Evolutionary conservation across 345 rosid genomes (phyloP).

Genomic region (Eucalyptus sideroxylon): DNA sequence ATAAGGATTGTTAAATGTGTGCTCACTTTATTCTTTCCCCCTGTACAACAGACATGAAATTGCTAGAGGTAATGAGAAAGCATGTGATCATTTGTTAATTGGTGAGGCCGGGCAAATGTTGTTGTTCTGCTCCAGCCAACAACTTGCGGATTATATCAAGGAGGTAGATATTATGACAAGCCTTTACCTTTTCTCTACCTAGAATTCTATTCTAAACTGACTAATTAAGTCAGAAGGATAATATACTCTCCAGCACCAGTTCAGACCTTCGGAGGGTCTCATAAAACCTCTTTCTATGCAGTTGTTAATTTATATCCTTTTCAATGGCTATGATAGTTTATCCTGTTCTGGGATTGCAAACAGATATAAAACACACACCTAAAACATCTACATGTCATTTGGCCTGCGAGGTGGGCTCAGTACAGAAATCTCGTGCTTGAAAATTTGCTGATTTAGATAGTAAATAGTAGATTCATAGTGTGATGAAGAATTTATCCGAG

Average conservation of each 20-base stretch:
- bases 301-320: background rate
- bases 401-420: too few species aligned
- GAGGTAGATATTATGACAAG: slow-evolving; percentile 32
- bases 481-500: too few species aligned
- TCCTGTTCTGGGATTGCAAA: too few species aligned
- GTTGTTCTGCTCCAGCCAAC: slow-evolving; percentile 17
- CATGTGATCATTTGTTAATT: background rate
- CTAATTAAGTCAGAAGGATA: background rate
- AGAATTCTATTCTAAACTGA: background rate
- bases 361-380: too few species aligned
- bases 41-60: background rate
- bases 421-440: too few species aligned
- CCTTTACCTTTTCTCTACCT: background rate
- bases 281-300: too few species aligned
- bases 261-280: too few species aligned
- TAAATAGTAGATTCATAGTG: too few species aligned
- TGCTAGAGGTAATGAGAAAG: background rate
- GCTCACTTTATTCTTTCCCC: background rate
- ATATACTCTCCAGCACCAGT: too few species aligned
- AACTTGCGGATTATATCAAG: slow-evolving; percentile 50
- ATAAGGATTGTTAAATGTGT: background rate
- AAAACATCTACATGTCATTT: too few species aligned
- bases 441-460: too few species aligned
- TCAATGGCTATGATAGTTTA: background rate
- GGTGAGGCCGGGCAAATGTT: slow-evolving; percentile 1